Base-by-base conservation (phyloP, 2,329 filamentous ascomycete species). In the Fusarium devonianum region DNA sequence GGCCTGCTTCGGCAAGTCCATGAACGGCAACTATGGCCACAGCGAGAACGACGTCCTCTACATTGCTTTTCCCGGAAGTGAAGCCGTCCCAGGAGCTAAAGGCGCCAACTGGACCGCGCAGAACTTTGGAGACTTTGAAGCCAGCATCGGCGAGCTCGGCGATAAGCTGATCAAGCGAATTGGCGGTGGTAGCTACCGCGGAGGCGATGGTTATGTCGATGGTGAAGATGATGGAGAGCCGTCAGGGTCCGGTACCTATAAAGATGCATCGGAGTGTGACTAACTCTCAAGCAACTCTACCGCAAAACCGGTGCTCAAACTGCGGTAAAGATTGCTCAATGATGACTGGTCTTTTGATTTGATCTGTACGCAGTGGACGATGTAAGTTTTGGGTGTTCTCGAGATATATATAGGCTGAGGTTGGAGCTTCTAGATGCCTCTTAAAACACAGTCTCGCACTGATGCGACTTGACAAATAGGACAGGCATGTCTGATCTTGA, bases 11-110 rank as follows among this genome's bases (percentile, higher is more conserved):
- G 81, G 81, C 3, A 69, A 72, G 5, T 64, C 64, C 2, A 70
- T 87, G 22, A 81, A 71, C 26, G 85, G 84, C 3, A 71, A 85
- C 64, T 73, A 68, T 43, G 84, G 85, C 1, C 78, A 87, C 65
- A 75, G 75, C 29, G 68, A 72, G 12, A 75, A 82, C 23, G 83
- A 88, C 65, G 81, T 87, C 0, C 67, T 88, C 25, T 87, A 81
- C 66, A 74, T 88, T 37, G 85, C 81, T 0, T 88, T 88, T 62
- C 73, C 73, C 0, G 83, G 83, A 2, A 46, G 67, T 0, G 76
- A 80, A 5, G 83, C 85, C 1, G 80, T 85, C 1, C 82, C 83
- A 0, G 83, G 83, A 1, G 68, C 72, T 10, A 64, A 69, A 2
- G 75, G 74, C 14, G 84, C 84, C 0, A 70, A 77, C 21, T 88